Base-by-base conservation (phyloP, 2,329 filamentous ascomycete species). In the Metarhizium rileyi region DNA sequence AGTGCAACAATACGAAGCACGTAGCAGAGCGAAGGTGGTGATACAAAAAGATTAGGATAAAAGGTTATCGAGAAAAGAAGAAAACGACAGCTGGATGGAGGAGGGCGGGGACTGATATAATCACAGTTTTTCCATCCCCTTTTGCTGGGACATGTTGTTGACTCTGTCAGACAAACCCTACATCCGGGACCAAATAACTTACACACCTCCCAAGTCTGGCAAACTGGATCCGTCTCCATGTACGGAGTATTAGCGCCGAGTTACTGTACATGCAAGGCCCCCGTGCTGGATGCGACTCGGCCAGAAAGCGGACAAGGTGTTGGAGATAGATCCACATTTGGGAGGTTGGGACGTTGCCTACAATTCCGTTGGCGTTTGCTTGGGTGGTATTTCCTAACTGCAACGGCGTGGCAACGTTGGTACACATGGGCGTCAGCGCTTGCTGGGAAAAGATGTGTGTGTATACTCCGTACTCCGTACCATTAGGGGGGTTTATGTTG, bases 61-160 rank as follows among this genome's bases (percentile, higher is more conserved):
- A 35, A 47, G 30, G 10, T 25, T n/a, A 35, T 14, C 30, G 25
- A 42, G 27, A 20, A 30, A 12, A 30, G 27, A 25, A 47, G 23
- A 23, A 18, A 38, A n/a, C 35, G 3, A 28, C 20, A 30, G n/a
- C 14, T 35, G n/a, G 30, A 9, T 26, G 26, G 5, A 23, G 30
- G n/a, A 47, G 33, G 22, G 30, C 42, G 47, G 51, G 44, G 44
- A 48, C 42, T 50, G 49, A 51, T 52, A 55, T 55, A 55, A 44
- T 28, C 28, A 25, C 25, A 25, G 4, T 12, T 33, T 14, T 33
- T 14, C 30, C 30, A 33, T 33, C 30, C 7, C 27, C 25, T 38
- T 30, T n/a, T 10, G 12, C 43, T 49, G 48, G 35, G 18, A 38
- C 35, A 18, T 8, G 9, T 10, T 16, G 30, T 3, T n/a, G 30